Base-by-base conservation (phyloP, 345 rosid species). In the Linum tenue region DNA sequence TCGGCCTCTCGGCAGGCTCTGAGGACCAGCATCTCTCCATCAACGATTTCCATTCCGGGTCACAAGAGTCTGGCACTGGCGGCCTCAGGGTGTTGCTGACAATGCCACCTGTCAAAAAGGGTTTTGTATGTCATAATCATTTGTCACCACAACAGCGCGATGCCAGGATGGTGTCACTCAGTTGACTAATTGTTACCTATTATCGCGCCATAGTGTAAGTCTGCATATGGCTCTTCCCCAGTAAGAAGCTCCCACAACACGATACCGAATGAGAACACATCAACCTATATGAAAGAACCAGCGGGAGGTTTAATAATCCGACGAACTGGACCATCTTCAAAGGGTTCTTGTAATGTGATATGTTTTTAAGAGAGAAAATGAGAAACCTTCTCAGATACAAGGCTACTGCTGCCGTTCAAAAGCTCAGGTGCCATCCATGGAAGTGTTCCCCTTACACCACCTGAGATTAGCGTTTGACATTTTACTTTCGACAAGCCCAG, bases 341-440 rank as follows among this genome's bases (percentile, higher is more conserved):
- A 3, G 10, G 37, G 39, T 7, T 51, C 15, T 3, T 7, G 15
- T 40, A 63, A 56, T 43, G 31, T 59, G 7, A 15, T 37, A 0
- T 2, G 37, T 56, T 7, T 37, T n/a, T n/a, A n/a, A 9, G 17
- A n/a, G 53, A 8, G 36, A 12, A 38, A 12, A 60, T n/a, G 38
- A 11, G 16, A 31, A 11, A 83, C 84, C 84, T 83, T 83, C 55
- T 83, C 87, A 2, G 84, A 65, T 17, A 83, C 87, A 60, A 72
- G 65, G 63, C 58, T 76, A 60, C 65, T 75, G 35, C 64, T 69
- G 60, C 78, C 65, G 38, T 64, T 74, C 42, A 80, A 61, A 53
- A 83, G 86, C 55, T 78, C 86, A 1, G 86, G 84, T 48, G 86
- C 86, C 86, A 83, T 83, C 86, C 86, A 80, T 3, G 86, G 82